A percentile compares a stretch with the other conserved stretches of the same genome.
Evolutionary conservation across 2,329 filamentous ascomycete species (phyloP).

Genomic region (Aureobasidium namibiae): DNA sequence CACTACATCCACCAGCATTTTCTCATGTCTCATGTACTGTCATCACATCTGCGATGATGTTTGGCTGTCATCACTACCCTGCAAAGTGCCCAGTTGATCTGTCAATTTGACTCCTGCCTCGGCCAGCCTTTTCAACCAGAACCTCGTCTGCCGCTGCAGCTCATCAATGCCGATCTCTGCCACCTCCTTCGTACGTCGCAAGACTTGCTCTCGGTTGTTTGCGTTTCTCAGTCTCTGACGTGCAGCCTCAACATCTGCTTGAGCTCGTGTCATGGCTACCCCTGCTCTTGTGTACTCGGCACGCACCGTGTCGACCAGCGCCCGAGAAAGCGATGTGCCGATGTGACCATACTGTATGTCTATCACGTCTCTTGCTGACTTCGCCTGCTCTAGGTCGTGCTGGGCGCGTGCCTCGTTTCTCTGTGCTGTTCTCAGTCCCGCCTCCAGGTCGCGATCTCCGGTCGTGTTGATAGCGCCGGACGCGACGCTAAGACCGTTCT

Average conservation of each 20-base stretch:
- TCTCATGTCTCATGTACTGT: background rate
- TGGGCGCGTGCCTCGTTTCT: background rate
- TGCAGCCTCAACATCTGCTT: background rate
- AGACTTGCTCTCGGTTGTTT: background rate
- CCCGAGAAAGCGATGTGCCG: background rate
- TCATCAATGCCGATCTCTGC: background rate
- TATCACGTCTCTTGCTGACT: background rate
- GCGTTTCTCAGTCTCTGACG: background rate
- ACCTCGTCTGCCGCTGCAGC: background rate
- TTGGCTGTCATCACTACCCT: background rate
- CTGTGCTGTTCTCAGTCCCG: background rate
- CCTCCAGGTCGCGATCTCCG: background rate
- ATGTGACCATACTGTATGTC: background rate
- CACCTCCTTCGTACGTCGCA: background rate
- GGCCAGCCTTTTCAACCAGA: constrained; percentile 5
- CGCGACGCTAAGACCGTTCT: background rate
- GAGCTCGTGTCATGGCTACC: background rate
- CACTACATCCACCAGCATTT: background rate
- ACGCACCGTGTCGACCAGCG: background rate
- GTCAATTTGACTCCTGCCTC: constrained; percentile 5
- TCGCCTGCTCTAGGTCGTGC: background rate
- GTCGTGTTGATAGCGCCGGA: background rate
- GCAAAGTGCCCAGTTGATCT: constrained; percentile 3
- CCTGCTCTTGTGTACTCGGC: background rate
- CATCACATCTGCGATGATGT: background rate